Evolutionary conservation across 352 stramenopile genomes (phyloP), one percentile per base, ranked within the genome.

Genomic region (Globisporangium heterothallicum): DNA sequence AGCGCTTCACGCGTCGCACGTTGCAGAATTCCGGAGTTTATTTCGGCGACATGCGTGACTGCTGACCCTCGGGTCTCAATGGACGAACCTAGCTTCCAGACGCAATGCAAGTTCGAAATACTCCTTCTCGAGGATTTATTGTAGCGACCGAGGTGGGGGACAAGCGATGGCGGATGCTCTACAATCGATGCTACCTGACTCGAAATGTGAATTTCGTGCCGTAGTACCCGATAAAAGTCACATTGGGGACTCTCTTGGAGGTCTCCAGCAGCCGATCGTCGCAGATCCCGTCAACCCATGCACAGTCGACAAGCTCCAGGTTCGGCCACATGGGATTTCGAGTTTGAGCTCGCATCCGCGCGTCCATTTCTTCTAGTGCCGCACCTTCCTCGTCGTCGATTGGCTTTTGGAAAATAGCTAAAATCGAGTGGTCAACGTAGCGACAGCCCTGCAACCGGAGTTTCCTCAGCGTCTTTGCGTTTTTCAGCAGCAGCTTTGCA

Each of bases 371-470:
- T n/a, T n/a, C n/a, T n/a, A n/a, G n/a, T n/a, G n/a, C n/a, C n/a
- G n/a, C n/a, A n/a, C n/a, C n/a, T n/a, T n/a, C n/a, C n/a, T n/a
- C n/a, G n/a, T n/a, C n/a, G n/a, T n/a, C n/a, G n/a, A n/a, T n/a
- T n/a, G n/a, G n/a, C n/a, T n/a, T n/a, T 32, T 19, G 13, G 13
- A 14, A 38, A 58, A 62, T n/a, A 25, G 47, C 19, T 12, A 68
- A n/a, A 3, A 68, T 16, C 21, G 29, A 25, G 6, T 19, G 16
- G 22, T 58, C 27, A 8, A 65, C 22, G 21, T 42, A 18, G 14
- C 45, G 56, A 18, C 62, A 70, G 38, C 58, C 62, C 36, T 70
- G 58, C 2, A 66, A 18, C 1, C 53, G 34, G 13, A 70, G 18
- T 36, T 49, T 64, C n/a, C 32, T 32, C 13, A 66, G 24, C 9